Percentiles rank a stretch among this genome's conserved stretches.
Evolutionary conservation across 345 rosid species (phyloP).

Genomic region (Eucalyptus sp.): DNA sequence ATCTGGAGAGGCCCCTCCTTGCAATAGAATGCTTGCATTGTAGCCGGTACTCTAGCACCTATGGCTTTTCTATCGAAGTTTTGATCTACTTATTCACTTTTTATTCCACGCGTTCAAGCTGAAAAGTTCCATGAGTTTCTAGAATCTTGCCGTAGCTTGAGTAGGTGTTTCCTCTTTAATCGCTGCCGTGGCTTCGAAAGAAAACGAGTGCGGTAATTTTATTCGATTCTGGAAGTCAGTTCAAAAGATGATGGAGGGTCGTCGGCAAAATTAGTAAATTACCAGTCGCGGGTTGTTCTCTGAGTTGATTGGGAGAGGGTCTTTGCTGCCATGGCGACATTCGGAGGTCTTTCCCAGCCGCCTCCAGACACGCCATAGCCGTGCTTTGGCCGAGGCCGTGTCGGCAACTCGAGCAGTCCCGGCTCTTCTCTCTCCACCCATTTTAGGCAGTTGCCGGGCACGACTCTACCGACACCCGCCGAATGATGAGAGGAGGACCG

Average conservation of each 20-base stretch:
- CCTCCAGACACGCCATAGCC: constrained; percentile 50
- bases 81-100: not conserved
- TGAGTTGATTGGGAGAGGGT: constrained; percentile 23
- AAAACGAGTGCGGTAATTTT: not conserved
- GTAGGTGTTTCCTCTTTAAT: constrained; percentile 45
- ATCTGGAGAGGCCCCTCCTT: not conserved
- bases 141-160: constrained; percentile 34
- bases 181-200: constrained; percentile 2
- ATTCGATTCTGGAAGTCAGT: not conserved
- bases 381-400: constrained; percentile 28
- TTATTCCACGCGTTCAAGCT: not conserved
- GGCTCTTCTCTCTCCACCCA: constrained; percentile 45
- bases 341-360: constrained; percentile 47
- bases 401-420: constrained; percentile 34
- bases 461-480: constrained; percentile 38
- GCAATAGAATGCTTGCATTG: not conserved
- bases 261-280: not conserved
- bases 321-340: constrained; percentile 43
- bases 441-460: constrained; percentile 57
- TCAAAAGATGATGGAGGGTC: not conserved
- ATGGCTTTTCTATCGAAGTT: not conserved
- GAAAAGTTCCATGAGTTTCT: constrained; percentile 11
- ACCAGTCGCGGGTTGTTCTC: constrained; percentile 6
- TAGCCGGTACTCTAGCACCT: not conserved
- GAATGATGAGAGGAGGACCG: not conserved